Evolutionary conservation across 169 alveolate genomes (phyloP), one percentile per base, ranked within the genome.

Genomic region (Cryptosporidium bovis): DNA sequence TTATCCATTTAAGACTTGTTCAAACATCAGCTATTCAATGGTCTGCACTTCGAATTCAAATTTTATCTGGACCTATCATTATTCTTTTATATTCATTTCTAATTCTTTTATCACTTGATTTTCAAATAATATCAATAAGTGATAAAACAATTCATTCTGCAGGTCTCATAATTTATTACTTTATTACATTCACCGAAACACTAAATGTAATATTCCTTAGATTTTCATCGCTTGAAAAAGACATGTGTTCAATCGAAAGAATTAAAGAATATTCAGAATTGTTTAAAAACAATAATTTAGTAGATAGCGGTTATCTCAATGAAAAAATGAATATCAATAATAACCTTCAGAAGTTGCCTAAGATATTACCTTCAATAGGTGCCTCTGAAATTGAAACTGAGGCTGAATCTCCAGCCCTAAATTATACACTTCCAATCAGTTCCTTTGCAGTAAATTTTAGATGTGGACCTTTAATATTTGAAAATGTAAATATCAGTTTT

Each of bases 171-270:
- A 31, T 71, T 55, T 58, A 56, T 56, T 71, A 36, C 15, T 71
- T 36, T n/a, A 20, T 71, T 56, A 34, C 69, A 7, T 56, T 56
- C 18, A 40, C 84, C 0, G 84, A 71, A n/a, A 71, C 69, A n/a
- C 24, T 71, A 20, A 71, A 56, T 56, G n/a, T 53, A 18, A 58
- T 58, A 7, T 56, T 71, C 27, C 46, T 34, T 36, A 53, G 58
- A 44, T n/a, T 40, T 16, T 51, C 84, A 10, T n/a, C 60, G n/a
- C 29, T 71, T 5, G 84, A 71, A 40, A 71, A 71, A 44, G 84
- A 71, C 20, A 71, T 71, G 84, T 71, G 84, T 40, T 71, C 84
- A 36, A 16, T 71, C 8, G 84, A 71, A 40, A 71, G 84, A 29
- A 8, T 71, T 27, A 18, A 53, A n/a, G 84, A 71, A 58, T 71